phyloP scores from a whole-genome alignment of 2,329 filamentous ascomycete species.

The Fusarium gaditjirri region DNA sequence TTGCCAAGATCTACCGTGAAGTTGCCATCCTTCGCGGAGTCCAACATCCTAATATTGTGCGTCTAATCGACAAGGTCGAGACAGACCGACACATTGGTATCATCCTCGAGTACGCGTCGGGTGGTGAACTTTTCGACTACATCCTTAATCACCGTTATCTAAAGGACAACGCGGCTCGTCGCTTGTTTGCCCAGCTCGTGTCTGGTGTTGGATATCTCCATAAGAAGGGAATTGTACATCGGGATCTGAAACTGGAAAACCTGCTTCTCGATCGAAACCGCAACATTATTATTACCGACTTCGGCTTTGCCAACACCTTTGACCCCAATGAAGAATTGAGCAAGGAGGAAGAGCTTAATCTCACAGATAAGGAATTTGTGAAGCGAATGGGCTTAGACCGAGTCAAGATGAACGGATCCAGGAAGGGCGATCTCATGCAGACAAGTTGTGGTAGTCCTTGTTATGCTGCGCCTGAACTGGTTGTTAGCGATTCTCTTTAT shows the following conservation, averaged over 20 bases:
- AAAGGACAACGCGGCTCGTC: conserved; percentile 90
- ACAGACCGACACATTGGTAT: conserved; percentile 98
- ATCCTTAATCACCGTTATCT: conserved; percentile 97
- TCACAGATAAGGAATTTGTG: conserved; percentile 88
- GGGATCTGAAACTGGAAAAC: conserved; percentile 97
- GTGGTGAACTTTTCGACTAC: conserved; percentile 97
- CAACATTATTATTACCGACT: conserved; percentile 99
- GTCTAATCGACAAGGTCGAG: conserved; percentile 97
- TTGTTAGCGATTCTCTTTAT: conserved; percentile 97
- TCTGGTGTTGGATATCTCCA: conserved; percentile 97
- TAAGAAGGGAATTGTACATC: conserved; percentile 98
- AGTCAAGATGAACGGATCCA: conserved; percentile 76
- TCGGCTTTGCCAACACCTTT: conserved; percentile 98
- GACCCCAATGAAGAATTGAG: conserved; percentile 87
- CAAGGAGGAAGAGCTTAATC: conserved; percentile 88
- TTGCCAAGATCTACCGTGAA: conserved; percentile 97
- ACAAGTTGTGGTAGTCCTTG: conserved; percentile 98
- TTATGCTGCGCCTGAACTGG: conserved; percentile 95
- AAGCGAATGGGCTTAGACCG: conserved; percentile 88
- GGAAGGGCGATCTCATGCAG: conserved; percentile 96
- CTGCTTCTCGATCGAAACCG: conserved; percentile 93
- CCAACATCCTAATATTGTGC: conserved; percentile 96
- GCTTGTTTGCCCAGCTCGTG: conserved; percentile 93
- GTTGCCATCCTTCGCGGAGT: conserved; percentile 89
- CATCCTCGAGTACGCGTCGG: conserved; percentile 97